These are phyloP conservation scores for Mycena polygramma DNA, from an alignment of 768 basidiomycete genomes.

Conservation along the genomic window DNA sequence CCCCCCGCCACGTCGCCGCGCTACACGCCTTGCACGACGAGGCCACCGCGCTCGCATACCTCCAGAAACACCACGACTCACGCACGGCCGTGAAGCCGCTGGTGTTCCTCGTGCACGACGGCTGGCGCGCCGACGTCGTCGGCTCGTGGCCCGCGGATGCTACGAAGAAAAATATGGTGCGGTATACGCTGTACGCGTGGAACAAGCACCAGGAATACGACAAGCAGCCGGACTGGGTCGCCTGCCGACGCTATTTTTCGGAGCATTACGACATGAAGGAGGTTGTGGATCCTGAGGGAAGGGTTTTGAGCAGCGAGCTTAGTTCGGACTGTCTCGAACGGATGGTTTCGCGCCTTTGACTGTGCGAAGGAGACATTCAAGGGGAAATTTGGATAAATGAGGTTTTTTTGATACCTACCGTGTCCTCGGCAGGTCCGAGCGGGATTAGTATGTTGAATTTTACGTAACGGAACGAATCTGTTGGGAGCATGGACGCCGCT, in stretches of 20 bases:
- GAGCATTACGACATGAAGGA: slow-evolving; percentile 12
- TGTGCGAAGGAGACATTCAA: no score
- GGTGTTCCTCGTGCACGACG: neutral
- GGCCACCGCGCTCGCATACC: neutral
- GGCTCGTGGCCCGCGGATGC: neutral
- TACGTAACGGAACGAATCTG: no score
- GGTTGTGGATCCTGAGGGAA: neutral
- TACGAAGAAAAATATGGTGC: neutral
- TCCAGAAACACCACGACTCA: neutral
- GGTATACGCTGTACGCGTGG: neutral
- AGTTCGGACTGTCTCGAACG: neutral
- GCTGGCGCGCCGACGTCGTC: neutral
- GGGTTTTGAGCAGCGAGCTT: neutral
- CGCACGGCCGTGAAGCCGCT: neutral
- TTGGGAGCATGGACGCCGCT: no score
- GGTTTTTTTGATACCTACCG: no score
- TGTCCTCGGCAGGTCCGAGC: no score
- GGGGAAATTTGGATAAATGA: no score
- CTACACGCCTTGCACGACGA: neutral
- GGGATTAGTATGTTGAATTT: no score
- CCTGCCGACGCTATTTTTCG: neutral
- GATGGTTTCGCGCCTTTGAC: neutral
- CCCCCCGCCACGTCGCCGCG: neutral
- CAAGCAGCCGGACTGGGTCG: neutral
- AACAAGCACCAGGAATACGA: neutral